These are phyloP conservation scores for Litsea cubeba DNA, from an alignment of 164 flowering plant genomes.

Conservation along the genomic window DNA sequence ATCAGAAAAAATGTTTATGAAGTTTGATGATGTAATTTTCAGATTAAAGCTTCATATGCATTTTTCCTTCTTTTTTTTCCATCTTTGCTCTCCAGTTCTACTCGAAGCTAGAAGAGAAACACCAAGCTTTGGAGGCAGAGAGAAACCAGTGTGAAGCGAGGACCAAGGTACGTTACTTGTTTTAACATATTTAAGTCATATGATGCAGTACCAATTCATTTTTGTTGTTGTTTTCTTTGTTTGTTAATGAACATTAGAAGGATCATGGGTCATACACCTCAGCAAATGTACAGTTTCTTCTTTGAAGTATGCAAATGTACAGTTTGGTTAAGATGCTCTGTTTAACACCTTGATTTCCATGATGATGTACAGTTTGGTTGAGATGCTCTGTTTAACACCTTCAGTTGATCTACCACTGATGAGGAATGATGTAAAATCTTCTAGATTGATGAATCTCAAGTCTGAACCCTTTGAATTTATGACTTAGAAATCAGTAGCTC, in stretches of 20 bases:
- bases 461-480: no score
- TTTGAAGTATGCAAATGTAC: not conserved
- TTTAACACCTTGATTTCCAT: not conserved
- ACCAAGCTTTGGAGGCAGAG: slow-evolving; percentile 11
- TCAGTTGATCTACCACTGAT: not conserved
- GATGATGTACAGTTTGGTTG: not conserved
- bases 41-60: not conserved
- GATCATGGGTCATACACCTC: not conserved
- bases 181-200: no score
- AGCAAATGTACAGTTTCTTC: not conserved
- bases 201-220: not conserved
- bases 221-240: no score
- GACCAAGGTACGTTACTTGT: slow-evolving; percentile 44
- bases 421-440: not conserved
- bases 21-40: not conserved
- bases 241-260: not conserved
- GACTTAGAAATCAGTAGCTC: not conserved
- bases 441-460: not conserved
- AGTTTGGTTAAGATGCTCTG: not conserved
- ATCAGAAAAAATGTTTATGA: not conserved
- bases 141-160: slow-evolving; percentile 67
- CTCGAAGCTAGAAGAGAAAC: slow-evolving; percentile 4
- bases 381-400: not conserved
- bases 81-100: not conserved
- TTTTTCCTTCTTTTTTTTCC: not conserved